These are phyloP conservation scores for Plenodomus lindquistii DNA, from an alignment of 2,329 filamentous ascomycete species.

Conservation along the genomic window DNA sequence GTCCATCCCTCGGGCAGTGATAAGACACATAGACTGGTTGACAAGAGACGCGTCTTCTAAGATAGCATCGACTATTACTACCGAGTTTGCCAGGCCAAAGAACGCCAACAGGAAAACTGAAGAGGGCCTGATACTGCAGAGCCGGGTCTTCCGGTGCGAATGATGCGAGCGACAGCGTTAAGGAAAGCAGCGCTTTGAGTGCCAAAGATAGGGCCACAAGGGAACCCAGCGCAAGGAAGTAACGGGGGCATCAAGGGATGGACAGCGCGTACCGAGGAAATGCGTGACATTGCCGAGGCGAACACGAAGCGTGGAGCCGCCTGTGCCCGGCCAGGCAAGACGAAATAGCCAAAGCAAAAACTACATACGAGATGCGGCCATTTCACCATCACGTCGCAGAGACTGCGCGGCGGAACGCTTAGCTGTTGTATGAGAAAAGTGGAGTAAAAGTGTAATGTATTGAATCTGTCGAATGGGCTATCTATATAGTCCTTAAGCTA, in stretches of 20 bases:
- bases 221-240: conserved; percentile 23
- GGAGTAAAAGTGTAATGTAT: too few species aligned
- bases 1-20: conserved; percentile 17
- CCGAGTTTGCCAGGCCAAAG: conserved; percentile 19
- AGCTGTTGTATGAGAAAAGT: too few species aligned
- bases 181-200: conserved; percentile 15
- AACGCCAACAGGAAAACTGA: conserved; percentile 24
- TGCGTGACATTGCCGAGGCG: conserved; percentile 13
- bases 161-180: conserved; percentile 17
- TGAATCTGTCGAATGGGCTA: too few species aligned
- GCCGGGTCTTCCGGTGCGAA: conserved; percentile 15
- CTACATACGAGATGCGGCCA: conserved; percentile 12
- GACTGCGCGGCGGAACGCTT: too few species aligned
- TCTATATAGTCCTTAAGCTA: too few species aligned
- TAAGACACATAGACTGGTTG: conserved; percentile 15
- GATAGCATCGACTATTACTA: conserved; percentile 9
- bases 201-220: conserved; percentile 21
- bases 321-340: conserved; percentile 18
- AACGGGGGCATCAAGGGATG: conserved; percentile 13
- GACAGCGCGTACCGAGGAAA: conserved; percentile 11
- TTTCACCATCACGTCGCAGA: conserved; percentile 7
- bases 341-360: conserved; percentile 13
- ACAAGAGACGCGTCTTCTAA: conserved; percentile 11
- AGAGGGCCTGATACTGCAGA: conserved; percentile 17
- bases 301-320: conserved; percentile 15